These are phyloP conservation scores for Rhizopus arrhizus DNA, from an alignment of 371 early-diverging fungal genomes.

Conservation along the genomic window DNA sequence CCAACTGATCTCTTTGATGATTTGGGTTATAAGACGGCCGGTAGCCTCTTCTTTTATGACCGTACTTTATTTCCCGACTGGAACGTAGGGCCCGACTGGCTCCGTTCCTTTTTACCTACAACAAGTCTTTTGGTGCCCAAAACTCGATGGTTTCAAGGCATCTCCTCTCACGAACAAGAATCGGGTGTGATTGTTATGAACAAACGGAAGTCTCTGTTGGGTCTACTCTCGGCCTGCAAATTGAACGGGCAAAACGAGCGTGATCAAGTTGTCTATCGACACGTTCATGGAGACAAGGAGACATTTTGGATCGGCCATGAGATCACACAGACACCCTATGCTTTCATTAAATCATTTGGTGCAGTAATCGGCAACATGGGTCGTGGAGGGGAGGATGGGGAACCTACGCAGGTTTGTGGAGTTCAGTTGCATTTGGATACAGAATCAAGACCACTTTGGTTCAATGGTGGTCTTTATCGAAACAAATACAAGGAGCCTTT, in stretches of 20 bases:
- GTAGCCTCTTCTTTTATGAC: slow-evolving; percentile 62
- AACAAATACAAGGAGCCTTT: slow-evolving; percentile 40
- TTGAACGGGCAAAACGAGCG: slow-evolving; percentile 52
- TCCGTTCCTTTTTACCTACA: slow-evolving; percentile 37
- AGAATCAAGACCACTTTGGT: slow-evolving; percentile 42
- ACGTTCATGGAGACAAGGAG: slow-evolving; percentile 57
- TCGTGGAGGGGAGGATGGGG: slow-evolving; percentile 40
- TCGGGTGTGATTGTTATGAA: slow-evolving; percentile 61
- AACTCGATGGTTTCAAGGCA: slow-evolving; percentile 33
- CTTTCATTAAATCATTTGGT: slow-evolving; percentile 56
- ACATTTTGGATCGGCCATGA: slow-evolving; percentile 63
- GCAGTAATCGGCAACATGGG: slow-evolving; percentile 56
- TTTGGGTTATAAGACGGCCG: slow-evolving; percentile 45
- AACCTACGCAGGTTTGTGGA: slow-evolving; percentile 50
- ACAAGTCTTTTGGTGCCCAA: slow-evolving; percentile 27
- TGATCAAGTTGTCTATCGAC: slow-evolving; percentile 38
- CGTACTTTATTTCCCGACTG: slow-evolving; percentile 45
- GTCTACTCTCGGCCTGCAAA: slow-evolving; percentile 53
- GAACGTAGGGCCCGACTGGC: slow-evolving; percentile 34
- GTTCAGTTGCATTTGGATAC: slow-evolving; percentile 49
- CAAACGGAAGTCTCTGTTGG: slow-evolving; percentile 48
- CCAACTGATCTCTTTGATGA: slow-evolving; percentile 54
- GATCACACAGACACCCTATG: slow-evolving; percentile 60
- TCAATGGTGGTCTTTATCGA: slow-evolving; percentile 50
- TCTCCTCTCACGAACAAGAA: slow-evolving; percentile 50